phyloP scores from a whole-genome alignment of 2,329 filamentous ascomycete species.

The Fusarium xyrophilum region DNA sequence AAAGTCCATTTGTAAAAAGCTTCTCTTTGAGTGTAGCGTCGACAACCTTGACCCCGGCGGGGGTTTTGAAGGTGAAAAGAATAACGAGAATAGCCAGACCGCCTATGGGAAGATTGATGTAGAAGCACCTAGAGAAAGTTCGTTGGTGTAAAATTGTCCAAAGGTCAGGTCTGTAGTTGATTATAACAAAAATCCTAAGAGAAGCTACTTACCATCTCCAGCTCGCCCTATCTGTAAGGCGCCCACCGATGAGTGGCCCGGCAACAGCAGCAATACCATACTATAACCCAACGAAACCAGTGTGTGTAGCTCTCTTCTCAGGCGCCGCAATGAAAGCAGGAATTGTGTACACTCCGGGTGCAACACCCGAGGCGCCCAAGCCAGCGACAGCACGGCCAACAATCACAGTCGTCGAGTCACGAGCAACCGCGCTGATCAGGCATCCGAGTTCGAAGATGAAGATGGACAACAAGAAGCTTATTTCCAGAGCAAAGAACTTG shows the following conservation, averaged over 20 bases:
- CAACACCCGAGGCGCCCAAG: constrained; percentile 57
- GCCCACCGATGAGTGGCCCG: neutral
- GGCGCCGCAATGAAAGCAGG: constrained; percentile 42
- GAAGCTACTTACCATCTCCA: neutral
- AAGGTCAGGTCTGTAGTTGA: accelerated
- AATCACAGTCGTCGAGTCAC: constrained; percentile 55
- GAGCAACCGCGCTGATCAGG: constrained; percentile 56
- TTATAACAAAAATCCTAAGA: accelerated
- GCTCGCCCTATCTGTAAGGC: neutral
- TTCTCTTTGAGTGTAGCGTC: neutral
- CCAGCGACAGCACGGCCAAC: constrained; percentile 59
- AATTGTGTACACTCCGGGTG: constrained; percentile 57
- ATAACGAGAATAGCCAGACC: neutral
- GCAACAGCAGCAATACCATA: neutral
- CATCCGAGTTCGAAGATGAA: constrained; percentile 62
- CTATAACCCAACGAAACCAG: neutral
- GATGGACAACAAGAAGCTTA: constrained; percentile 55
- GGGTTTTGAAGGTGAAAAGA: neutral
- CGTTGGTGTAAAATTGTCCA: accelerated
- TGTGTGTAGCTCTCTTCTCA: neutral
- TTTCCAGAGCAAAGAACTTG: constrained; percentile 60
- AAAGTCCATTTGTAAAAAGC: neutral
- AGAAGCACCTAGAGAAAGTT: neutral
- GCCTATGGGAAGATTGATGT: neutral
- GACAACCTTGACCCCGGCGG: neutral